Conservation (phyloP, 805 yeast species). For the Yarrowia osloensis region DNA sequence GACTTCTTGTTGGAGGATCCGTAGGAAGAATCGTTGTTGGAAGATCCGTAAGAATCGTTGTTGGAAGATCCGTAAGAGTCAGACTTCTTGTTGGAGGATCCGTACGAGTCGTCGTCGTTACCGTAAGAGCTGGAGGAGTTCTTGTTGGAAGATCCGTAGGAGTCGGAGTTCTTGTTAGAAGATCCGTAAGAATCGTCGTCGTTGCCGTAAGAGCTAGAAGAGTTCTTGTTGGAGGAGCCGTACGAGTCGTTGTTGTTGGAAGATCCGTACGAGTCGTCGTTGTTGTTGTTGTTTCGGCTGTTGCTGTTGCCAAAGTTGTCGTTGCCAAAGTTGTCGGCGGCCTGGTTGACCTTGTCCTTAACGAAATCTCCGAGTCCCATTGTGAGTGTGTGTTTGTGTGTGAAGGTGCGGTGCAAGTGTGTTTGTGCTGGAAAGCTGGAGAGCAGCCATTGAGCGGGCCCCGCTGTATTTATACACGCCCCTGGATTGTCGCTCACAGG, state of each 20-base stretch:
- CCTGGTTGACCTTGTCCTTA: slow-evolving; percentile 27
- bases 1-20: slow-evolving; percentile 25
- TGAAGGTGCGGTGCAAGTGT: neutral
- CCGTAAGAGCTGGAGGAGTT: neutral
- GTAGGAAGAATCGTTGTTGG: slow-evolving; percentile 12
- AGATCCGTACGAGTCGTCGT: slow-evolving; percentile 28
- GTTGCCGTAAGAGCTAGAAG: neutral
- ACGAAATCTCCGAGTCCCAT: slow-evolving; percentile 31
- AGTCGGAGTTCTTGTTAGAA: slow-evolving; percentile 12
- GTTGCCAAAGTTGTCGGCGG: neutral
- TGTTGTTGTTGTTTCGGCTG: neutral
- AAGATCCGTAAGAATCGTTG: too few relatives aligned
- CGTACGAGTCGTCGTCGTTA: too few relatives aligned
- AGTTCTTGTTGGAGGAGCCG: slow-evolving; percentile 18
- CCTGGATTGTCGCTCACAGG: neutral
- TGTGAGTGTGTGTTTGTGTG: neutral
- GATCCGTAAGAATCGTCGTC: slow-evolving; percentile 30
- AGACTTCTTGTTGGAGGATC: slow-evolving; percentile 6
- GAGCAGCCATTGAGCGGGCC: neutral
- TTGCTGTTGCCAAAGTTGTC: neutral
- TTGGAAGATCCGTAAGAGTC: slow-evolving; percentile 31
- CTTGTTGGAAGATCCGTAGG: slow-evolving; percentile 27
- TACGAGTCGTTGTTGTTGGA: slow-evolving; percentile 19
- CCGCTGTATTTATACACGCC: neutral
- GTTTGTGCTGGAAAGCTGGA: neutral